A percentile compares a stretch with the other conserved stretches of the same genome.
Conservation (phyloP, 1,284 basidiomycete species). For the Cutaneotrichosporon cutaneum region DNA sequence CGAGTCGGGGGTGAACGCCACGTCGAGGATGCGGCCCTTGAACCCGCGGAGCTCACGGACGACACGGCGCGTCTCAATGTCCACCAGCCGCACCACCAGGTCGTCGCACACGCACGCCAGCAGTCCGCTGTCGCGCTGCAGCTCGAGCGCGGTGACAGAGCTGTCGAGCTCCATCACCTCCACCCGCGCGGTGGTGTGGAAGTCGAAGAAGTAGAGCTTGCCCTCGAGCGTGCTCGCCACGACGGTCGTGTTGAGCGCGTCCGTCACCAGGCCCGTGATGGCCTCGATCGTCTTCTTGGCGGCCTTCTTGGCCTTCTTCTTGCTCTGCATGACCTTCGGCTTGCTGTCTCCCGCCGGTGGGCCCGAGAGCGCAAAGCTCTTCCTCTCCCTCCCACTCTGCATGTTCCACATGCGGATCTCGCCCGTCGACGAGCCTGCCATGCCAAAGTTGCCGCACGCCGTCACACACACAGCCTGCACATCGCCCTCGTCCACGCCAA, state of each 20-base stretch:
- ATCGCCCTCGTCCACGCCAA: conserved; percentile 54
- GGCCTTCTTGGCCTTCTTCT: conserved; percentile 52
- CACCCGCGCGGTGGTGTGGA: conserved; percentile 74
- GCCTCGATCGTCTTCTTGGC: conserved; percentile 58
- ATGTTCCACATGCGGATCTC: conserved; percentile 88
- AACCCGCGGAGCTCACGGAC: conserved; percentile 86
- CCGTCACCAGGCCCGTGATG: conserved; percentile 80
- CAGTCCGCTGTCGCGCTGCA: conserved; percentile 85
- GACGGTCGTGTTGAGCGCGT: conserved; percentile 77
- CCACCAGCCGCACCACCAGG: conserved; percentile 75
- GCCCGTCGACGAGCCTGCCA: conserved; percentile 77
- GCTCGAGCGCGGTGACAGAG: conserved; percentile 66
- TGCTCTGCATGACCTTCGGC: conserved; percentile 48
- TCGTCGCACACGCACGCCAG: conserved; percentile 84
- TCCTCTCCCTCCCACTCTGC: conserved; percentile 87
- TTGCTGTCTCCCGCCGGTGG: conserved; percentile 61
- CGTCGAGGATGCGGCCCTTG: conserved; percentile 74
- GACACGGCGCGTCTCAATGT: conserved; percentile 82
- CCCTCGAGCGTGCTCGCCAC: conserved; percentile 86
- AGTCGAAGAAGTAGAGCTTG: conserved; percentile 91
- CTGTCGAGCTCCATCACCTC: conserved; percentile 68
- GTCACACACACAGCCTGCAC: conserved; percentile 80
- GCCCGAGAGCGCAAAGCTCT: conserved; percentile 63
- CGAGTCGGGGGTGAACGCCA: conserved; percentile 88
- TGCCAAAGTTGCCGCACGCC: conserved; percentile 93